A percentile compares a stretch with the other conserved stretches of the same genome.
phyloP scores from a whole-genome alignment of 2,329 filamentous ascomycete species.

The Pestalotiopsis sp. region DNA sequence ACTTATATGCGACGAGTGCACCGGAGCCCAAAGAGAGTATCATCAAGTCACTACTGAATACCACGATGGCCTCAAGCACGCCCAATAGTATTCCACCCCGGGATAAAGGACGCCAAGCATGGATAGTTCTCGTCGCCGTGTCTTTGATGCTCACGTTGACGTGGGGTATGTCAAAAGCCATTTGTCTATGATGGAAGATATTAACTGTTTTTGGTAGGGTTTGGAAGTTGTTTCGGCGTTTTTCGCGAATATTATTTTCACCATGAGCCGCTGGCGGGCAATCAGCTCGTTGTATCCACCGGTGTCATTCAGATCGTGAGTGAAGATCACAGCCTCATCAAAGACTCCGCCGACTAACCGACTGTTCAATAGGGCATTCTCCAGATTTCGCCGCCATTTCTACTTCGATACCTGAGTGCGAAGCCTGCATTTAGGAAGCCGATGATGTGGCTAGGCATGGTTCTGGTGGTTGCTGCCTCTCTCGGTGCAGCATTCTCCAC shows the following conservation, averaged over 20 bases:
- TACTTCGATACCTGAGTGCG: constrained; percentile 1
- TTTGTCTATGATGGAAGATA: background rate
- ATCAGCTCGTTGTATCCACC: constrained; percentile 7
- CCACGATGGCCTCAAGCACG: background rate
- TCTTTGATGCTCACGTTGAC: constrained; percentile 1
- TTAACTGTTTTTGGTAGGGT: background rate
- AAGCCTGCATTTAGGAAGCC: background rate
- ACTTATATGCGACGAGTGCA: too few relatives aligned
- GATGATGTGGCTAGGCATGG: constrained; percentile 9
- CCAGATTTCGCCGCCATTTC: constrained; percentile 5
- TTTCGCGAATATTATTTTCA: constrained; percentile 4
- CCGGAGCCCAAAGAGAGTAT: background rate
- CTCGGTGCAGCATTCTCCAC: constrained; percentile 5
- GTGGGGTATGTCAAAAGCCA: background rate
- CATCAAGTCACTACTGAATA: background rate
- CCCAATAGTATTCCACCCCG: background rate
- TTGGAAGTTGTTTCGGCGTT: constrained; percentile 7
- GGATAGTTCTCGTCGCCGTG: constrained; percentile 6
- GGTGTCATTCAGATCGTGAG: constrained; percentile 6
- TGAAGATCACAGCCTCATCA: background rate
- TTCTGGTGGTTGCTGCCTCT: background rate
- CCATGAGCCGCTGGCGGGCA: constrained; percentile 4
- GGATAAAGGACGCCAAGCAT: constrained; percentile 2
- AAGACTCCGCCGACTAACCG: background rate
- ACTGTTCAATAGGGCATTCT: background rate